Percentiles rank a stretch among this genome's conserved stretches.
phyloP scores from a whole-genome alignment of 176 grass and related monocot species.

The Triticum aestivum region DNA sequence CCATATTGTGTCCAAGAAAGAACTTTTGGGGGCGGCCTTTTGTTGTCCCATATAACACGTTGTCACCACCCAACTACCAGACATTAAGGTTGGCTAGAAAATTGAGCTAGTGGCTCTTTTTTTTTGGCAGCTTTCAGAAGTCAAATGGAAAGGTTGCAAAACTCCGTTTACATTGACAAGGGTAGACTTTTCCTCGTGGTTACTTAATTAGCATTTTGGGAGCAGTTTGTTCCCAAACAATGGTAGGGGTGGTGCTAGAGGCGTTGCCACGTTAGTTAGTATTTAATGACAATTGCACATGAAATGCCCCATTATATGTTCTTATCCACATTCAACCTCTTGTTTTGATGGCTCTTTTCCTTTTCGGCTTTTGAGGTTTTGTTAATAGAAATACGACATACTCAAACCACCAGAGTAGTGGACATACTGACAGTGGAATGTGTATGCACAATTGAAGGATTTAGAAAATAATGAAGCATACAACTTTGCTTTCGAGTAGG shows the following conservation, averaged over 20 bases:
- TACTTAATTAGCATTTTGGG: background rate
- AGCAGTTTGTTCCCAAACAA: background rate
- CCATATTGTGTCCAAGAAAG: slow-evolving; percentile 27
- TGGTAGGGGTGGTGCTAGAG: background rate
- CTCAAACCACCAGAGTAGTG: too few relatives aligned
- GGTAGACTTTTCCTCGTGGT: background rate
- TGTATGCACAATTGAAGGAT: background rate
- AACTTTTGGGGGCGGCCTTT: slow-evolving; percentile 33
- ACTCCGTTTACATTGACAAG: background rate
- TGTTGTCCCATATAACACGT: slow-evolving; percentile 22
- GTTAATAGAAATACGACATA: background rate
- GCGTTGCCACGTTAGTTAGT: background rate
- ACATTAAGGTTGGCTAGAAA: slow-evolving; percentile 19
- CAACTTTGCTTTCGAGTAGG: background rate
- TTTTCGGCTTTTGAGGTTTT: background rate
- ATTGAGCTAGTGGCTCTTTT: background rate
- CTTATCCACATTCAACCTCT: background rate
- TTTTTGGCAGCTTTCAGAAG: slow-evolving; percentile 27
- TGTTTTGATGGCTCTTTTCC: background rate
- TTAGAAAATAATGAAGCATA: background rate
- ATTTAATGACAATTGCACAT: background rate
- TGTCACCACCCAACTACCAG: slow-evolving; percentile 37
- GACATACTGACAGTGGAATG: background rate
- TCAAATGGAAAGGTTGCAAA: slow-evolving; percentile 17
- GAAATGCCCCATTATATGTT: background rate